Base-by-base conservation (phyloP, 495 filamentous ascomycete genomes). In the Neurospora intermedia region DNA sequence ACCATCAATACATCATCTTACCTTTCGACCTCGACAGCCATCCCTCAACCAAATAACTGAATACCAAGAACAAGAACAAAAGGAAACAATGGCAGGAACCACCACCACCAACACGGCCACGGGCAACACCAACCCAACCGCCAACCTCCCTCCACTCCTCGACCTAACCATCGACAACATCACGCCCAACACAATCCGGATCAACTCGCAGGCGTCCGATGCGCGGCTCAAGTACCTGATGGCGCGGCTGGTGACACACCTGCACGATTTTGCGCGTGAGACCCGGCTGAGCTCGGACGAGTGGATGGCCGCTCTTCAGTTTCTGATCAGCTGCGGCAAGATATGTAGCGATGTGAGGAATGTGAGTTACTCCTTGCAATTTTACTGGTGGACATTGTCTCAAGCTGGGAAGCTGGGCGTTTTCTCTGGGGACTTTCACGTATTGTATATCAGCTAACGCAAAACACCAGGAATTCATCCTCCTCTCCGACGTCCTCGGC, bases 401-500 rank as follows among this genome's bases (percentile, higher is more conserved):
- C 8, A 43, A 2, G 42, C 3, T 43, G 6, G 18, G 15, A 43
- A 18, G 15, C 6, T 43, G 13, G 45, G 46, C 4, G 46, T 23
- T 54, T 54, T 23, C 46, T 54, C 13, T 23, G 20, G 5, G 2
- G 23, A 2, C 9, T 48, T 59, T 59, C 11, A 59, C 48, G 15
- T 35, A 11, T 40, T n/a, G 18, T 3, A 71, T 35, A 6, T 15
- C 54, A 38, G 40, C 3, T 2, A 54, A 31, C 23, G 5, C n/a
- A 31, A 42, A 62, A 69, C 20, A n/a, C 69, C 48, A 95, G 88
- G 94, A 98, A 87, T 97, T 93, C 85, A 97, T 97, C 82, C 91
- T 97, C 71, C 93, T 97, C 76, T 96, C 92, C 71, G 94, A 98
- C 84, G 86, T 94, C 72, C 88, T 97, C 59, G 94, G 94, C 72